Percentiles rank a stretch among this genome's conserved stretches.
Conservation (phyloP, 2,329 filamentous ascomycete species). For the Stagonosporopsis tanaceti region DNA sequence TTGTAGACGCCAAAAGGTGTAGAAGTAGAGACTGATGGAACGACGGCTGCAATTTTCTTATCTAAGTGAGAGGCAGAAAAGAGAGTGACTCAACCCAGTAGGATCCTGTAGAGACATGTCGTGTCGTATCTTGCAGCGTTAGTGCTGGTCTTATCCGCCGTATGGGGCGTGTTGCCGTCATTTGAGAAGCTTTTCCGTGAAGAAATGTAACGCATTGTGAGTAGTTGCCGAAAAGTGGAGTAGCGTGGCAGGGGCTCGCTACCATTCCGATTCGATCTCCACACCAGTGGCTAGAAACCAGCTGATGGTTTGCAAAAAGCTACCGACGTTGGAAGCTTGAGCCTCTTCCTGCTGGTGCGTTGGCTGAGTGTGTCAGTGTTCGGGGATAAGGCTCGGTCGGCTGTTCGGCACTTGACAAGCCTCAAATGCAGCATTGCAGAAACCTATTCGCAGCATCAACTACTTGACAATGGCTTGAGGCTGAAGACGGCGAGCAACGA, state of each 20-base stretch:
- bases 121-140: slow-evolving; percentile 22
- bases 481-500: slow-evolving; percentile 17
- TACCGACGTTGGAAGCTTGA: background rate
- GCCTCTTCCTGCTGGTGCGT: background rate
- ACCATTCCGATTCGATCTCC: slow-evolving; percentile 5
- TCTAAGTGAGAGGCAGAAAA: slow-evolving; percentile 7
- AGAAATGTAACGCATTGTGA: slow-evolving; percentile 30
- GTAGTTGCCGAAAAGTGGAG: slow-evolving; percentile 36
- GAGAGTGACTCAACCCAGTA: slow-evolving; percentile 15
- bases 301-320: background rate
- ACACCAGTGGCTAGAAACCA: slow-evolving; percentile 8
- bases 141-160: slow-evolving; percentile 28
- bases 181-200: slow-evolving; percentile 43
- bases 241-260: slow-evolving; percentile 25
- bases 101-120: slow-evolving; percentile 24
- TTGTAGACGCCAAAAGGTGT: background rate
- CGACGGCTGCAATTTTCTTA: slow-evolving; percentile 4
- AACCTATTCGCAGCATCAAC: background rate
- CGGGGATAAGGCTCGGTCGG: slow-evolving; percentile 10
- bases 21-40: background rate
- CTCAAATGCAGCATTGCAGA: slow-evolving; percentile 23
- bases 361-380: background rate
- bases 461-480: background rate
- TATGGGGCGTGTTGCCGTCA: slow-evolving; percentile 27
- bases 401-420: slow-evolving; percentile 15